Conservation (phyloP, 495 filamentous ascomycete species). For the Aspergillus sclerotioniger region DNA sequence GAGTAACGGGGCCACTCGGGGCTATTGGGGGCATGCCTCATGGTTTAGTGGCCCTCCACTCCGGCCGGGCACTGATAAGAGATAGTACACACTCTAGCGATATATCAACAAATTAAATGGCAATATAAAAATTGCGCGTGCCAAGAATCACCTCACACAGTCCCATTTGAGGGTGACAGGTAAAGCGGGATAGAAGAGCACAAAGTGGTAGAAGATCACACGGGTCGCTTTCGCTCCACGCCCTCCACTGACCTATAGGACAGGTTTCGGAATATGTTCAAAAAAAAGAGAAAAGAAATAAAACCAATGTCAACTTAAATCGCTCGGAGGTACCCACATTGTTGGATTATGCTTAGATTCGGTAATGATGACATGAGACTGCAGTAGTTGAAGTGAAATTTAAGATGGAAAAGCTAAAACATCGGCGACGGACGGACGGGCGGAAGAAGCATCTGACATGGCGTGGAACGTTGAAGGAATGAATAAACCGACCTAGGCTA, state of each 20-base stretch:
- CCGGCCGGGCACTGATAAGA: no score
- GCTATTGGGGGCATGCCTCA: no score
- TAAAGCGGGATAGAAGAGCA: no score
- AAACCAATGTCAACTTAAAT: not conserved
- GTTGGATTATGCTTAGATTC: not conserved
- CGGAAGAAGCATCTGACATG: not conserved
- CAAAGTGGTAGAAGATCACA: not conserved
- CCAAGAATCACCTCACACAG: no score
- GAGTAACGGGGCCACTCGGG: no score
- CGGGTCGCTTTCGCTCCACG: not conserved
- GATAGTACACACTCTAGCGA: no score
- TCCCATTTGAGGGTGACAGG: no score
- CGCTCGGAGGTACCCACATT: not conserved
- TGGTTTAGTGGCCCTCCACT: no score
- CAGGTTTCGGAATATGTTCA: not conserved
- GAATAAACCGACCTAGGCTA: constrained; percentile 10
- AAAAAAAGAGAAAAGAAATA: not conserved
- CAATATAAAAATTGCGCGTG: no score
- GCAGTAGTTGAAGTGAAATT: not conserved
- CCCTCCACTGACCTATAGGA: not conserved
- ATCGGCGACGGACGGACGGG: not conserved
- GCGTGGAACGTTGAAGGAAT: not conserved
- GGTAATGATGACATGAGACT: not conserved
- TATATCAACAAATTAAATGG: no score
- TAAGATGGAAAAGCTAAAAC: not conserved